These are phyloP conservation scores for Anacardium occidentale DNA, from an alignment of 345 rosid species.

Conservation along the genomic window DNA sequence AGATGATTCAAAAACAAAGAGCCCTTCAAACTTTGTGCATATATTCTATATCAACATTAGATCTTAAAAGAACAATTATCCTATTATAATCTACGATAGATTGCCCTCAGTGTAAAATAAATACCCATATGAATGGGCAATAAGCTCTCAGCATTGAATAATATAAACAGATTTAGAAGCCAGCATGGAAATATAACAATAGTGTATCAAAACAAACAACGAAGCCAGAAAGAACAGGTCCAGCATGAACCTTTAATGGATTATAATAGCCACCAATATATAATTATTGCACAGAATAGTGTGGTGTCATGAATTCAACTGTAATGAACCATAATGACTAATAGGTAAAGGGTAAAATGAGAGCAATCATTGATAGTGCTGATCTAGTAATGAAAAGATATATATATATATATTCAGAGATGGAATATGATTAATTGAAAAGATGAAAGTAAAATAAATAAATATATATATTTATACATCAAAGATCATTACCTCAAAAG, in stretches of 20 bases:
- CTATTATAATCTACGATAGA: not conserved
- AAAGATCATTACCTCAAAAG: conserved; percentile 4
- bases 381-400: not conserved
- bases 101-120: not conserved
- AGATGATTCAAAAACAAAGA: not conserved
- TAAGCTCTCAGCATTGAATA: not conserved
- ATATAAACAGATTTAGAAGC: not conserved
- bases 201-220: not conserved
- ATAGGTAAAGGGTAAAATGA: not conserved
- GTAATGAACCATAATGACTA: not conserved
- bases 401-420: too few relatives aligned
- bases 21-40: conserved; percentile 4
- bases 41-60: not conserved
- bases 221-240: not conserved
- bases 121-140: not conserved
- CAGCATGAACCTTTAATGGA: not conserved
- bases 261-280: conserved; percentile 1
- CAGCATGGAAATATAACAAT: not conserved
- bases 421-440: not conserved
- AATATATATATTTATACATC: conserved; percentile 6
- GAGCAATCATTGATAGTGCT: not conserved
- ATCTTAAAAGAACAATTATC: not conserved
- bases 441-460: not conserved
- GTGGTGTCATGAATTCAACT: not conserved
- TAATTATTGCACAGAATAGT: not conserved